Conservation (phyloP, 225 moss, liverwort and hornwort genomes). For the Asterella californica region DNA sequence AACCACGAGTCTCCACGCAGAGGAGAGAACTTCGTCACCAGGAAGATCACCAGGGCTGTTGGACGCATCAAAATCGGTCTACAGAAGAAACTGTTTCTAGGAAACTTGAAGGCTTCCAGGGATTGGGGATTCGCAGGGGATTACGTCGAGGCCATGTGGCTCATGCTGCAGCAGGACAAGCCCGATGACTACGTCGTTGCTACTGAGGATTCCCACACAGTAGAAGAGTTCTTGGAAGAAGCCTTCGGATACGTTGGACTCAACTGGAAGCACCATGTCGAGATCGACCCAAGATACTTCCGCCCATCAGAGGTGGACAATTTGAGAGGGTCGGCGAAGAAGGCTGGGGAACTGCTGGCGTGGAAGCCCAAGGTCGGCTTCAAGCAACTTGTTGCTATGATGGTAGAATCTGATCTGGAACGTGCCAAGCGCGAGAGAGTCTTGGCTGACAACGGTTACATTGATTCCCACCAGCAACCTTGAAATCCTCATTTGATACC, state of each 20-base stretch:
- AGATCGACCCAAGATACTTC: conserved; percentile 75
- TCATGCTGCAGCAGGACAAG: conserved; percentile 78
- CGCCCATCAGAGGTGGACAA: conserved; percentile 74
- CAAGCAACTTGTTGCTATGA: conserved; percentile 74
- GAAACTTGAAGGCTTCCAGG: conserved; percentile 67
- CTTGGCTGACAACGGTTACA: conserved; percentile 67
- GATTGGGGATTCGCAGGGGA: conserved; percentile 81
- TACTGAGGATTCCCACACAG: conserved; percentile 75
- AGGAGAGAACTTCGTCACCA: conserved; percentile 75
- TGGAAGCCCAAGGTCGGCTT: conserved; percentile 64
- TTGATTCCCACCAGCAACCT: conserved; percentile 72
- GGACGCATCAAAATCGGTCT: conserved; percentile 72
- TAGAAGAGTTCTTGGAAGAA: conserved; percentile 67
- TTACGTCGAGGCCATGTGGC: conserved; percentile 79
- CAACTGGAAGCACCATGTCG: conserved; percentile 66
- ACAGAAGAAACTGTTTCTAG: conserved; percentile 74
- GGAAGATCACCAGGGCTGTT: conserved; percentile 68
- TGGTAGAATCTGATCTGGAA: conserved; percentile 67
- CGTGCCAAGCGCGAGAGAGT: conserved; percentile 71
- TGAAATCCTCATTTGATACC: too few relatives aligned
- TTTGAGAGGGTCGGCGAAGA: conserved; percentile 54
- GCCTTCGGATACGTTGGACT: conserved; percentile 60
- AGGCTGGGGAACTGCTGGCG: conserved; percentile 43
- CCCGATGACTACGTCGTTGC: too few relatives aligned
- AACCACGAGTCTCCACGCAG: conserved; percentile 82